Evolutionary conservation across 257 asterid species (phyloP).

Genomic region (Mentha longifolia): DNA sequence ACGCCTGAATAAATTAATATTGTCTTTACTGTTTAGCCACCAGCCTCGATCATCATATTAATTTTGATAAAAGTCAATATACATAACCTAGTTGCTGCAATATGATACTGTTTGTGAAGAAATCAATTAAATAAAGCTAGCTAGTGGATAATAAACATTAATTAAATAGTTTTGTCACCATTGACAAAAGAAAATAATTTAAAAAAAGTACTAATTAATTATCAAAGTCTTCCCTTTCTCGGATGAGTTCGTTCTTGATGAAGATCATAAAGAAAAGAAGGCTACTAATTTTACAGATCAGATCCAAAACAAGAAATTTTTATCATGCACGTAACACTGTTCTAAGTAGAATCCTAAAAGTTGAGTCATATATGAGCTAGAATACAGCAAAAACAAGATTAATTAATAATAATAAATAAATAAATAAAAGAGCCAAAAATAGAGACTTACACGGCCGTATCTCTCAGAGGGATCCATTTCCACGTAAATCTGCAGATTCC

Average conservation of each 20-base stretch:
- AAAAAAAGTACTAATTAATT: not conserved
- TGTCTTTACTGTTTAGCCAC: not conserved
- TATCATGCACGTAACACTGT: constrained; percentile 9
- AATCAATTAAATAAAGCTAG: not conserved
- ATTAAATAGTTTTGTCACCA: not conserved
- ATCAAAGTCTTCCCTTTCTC: not conserved
- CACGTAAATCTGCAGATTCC: constrained; percentile 49
- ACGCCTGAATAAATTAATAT: not conserved
- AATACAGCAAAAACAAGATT: not conserved
- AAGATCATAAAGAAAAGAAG: not conserved
- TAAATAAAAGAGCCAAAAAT: too few relatives aligned
- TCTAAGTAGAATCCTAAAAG: not conserved
- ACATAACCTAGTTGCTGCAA: not conserved
- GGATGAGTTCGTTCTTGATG: constrained; percentile 3
- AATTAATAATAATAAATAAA: too few relatives aligned
- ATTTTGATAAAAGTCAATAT: constrained; percentile 5
- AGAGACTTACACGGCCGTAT: constrained; percentile 77
- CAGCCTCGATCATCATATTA: not conserved
- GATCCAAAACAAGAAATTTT: constrained; percentile 2
- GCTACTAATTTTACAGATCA: constrained; percentile 8
- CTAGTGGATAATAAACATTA: too few relatives aligned
- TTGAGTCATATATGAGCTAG: not conserved
- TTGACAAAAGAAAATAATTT: not conserved
- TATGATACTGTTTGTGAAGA: not conserved
- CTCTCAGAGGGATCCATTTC: constrained; percentile 82